Evolutionary conservation across 306 rosid species (phyloP).

Genomic region (Vigna mungo): DNA sequence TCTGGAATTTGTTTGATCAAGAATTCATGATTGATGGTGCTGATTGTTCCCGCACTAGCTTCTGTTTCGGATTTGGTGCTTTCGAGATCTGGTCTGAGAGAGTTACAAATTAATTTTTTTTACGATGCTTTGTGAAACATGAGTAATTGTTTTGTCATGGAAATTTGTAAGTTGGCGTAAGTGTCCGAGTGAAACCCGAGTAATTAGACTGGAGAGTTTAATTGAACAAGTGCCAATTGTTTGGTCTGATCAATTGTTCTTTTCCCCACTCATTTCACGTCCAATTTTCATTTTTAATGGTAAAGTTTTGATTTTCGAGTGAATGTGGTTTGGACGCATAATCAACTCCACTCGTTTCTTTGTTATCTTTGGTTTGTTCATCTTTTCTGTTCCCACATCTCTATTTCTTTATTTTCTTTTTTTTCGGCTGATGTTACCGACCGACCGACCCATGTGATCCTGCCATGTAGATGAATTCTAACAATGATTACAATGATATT

Average conservation of each 20-base stretch:
- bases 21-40: slow-evolving; percentile 1
- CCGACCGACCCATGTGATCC: background rate
- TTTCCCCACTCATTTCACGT: slow-evolving; percentile 24
- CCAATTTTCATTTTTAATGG: slow-evolving; percentile 29
- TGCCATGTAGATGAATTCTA: slow-evolving; percentile 18
- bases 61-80: slow-evolving; percentile 24
- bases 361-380: background rate
- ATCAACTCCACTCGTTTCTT: background rate
- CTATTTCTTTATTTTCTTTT: background rate
- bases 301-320: slow-evolving; percentile 12
- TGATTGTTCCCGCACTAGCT: slow-evolving; percentile 17
- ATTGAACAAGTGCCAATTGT: slow-evolving; percentile 34
- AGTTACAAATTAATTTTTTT: background rate
- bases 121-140: background rate
- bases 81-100: slow-evolving; percentile 41
- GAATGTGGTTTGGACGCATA: slow-evolving; percentile 9
- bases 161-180: background rate
- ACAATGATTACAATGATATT: slow-evolving; percentile 1
- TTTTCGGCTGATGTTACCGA: background rate
- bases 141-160: background rate
- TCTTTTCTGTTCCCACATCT: slow-evolving; percentile 12
- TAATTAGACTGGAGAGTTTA: slow-evolving; percentile 19
- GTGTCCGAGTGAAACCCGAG: slow-evolving; percentile 17
- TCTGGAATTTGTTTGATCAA: slow-evolving; percentile 44
- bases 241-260: slow-evolving; percentile 35